Evolutionary conservation across 139 green algal genomes (phyloP), one percentile per base, ranked within the genome.

Genomic region (Closterium sp.): DNA sequence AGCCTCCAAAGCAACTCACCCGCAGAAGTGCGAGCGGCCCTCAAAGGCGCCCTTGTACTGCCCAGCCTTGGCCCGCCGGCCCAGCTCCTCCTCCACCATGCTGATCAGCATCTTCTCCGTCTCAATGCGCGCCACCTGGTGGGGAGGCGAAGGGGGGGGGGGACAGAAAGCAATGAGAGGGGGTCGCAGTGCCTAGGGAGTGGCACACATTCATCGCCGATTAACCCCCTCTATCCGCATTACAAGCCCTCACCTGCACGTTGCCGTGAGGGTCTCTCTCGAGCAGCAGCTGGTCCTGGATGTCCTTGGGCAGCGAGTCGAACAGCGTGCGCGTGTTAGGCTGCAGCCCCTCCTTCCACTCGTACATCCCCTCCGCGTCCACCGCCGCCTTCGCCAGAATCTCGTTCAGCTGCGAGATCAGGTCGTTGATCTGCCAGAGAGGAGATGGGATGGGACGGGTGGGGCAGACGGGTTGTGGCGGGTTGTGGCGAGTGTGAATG

Each of bases 251-350:
- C 34, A 94, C 91, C 92, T 94, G 92, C 4, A 94, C 92, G 86
- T 97, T 97, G 86, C 95, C 96, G 84, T 97, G 96, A 7, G 95
- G 95, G 91, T 97, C n/a, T n/a, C n/a, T n/a, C n/a, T n/a, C 95
- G 87, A 92, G 88, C 86, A 96, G 87, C 87, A 97, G 93, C 93
- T 96, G 43, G 87, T 84, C 31, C 33, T 92, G 87, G 36, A 97
- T 94, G 36, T 9, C 33, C 30, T 38, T 32, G 2, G 95, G 94
- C 31, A 97, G 64, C 32, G 94, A 91, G 30, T 93, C 35, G 34
- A 91, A 97, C 3, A 95, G 86, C 38, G 86, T 28, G 28, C 91
- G 35, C 87, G 43, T 64, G n/a, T 84, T 30, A 5, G 32, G 16
- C 3, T 43, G 2, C 32, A 94, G 64, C 35, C 85, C 32, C 19